phyloP scores from a whole-genome alignment of 305 asterid species.

The Solanum hybrid region DNA sequence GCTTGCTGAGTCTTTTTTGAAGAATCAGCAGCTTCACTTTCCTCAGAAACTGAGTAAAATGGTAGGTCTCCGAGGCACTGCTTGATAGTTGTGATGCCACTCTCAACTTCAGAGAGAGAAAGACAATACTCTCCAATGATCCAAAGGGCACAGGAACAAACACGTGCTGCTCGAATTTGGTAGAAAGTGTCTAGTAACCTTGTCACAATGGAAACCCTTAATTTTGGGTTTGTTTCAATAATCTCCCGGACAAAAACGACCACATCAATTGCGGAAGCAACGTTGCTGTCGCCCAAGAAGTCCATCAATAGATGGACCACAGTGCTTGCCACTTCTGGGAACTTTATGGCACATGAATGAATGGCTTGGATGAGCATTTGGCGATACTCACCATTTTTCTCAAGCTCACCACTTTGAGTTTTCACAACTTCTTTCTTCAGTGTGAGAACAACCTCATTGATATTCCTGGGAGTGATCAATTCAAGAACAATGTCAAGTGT shows the following conservation, averaged over 20 bases:
- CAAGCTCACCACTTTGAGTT: conserved; percentile 69
- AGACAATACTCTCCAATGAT: conserved; percentile 85
- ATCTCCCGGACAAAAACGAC: conserved; percentile 84
- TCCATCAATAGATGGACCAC: conserved; percentile 96
- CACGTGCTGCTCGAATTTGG: conserved; percentile 92
- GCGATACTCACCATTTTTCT: conserved; percentile 46
- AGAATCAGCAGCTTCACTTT: conserved; percentile 51
- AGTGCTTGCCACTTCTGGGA: conserved; percentile 96
- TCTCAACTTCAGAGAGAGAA: conserved; percentile 85
- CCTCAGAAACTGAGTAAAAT: conserved; percentile 72
- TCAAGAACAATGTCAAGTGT: conserved; percentile 90
- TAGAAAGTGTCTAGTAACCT: conserved; percentile 88
- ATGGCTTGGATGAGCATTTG: conserved; percentile 63
- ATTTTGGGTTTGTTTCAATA: conserved; percentile 85
- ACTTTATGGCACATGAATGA: conserved; percentile 92
- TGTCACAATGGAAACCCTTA: conserved; percentile 77
- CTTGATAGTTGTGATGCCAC: conserved; percentile 46
- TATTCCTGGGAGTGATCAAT: conserved; percentile 76
- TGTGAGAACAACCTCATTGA: conserved; percentile 83
- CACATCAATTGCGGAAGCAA: conserved; percentile 92
- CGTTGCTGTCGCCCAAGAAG: conserved; percentile 92
- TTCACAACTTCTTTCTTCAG: conserved; percentile 90
- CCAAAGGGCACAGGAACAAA: conserved; percentile 61
- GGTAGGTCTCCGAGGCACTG: conserved; percentile 89
- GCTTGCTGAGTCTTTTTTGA: conserved; percentile 53